Evolutionary conservation across 768 basidiomycete genomes (phyloP), one percentile per base, ranked within the genome.

Genomic region (Candolleomyces eurysporus): DNA sequence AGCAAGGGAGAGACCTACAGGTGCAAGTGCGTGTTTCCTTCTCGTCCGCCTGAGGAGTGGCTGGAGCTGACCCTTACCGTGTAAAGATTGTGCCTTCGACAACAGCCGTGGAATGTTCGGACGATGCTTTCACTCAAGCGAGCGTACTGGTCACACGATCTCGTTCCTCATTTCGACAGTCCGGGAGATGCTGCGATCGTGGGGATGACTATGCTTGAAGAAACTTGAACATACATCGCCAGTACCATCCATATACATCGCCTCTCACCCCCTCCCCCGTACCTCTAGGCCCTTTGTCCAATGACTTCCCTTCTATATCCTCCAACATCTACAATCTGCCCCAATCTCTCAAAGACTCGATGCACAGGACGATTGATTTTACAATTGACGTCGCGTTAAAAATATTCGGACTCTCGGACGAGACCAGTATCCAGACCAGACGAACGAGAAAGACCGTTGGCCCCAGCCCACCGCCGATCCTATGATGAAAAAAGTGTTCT

Each of bases 161-260:
- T 90, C 90, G 61, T 96, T 98, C 78, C 93, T 92, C 73, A 90
- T 96, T 65, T 89, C 91, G 8, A 92, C 92, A 97, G 66, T 89
- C 91, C 0, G 91, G 94, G 7, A 91, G 94, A 5, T 95, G 92
- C 66, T 99, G 97, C 70, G 95, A 98, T 73, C 98, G 96, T 67
- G 94, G 94, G 16, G 96, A 98, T 68, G 79, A 83, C 21, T 91
- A 96, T 68, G 92, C 93, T 1, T 98, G 95, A 94, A 82, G 87
- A 39, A 67, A 70, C 5, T 19, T 26, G 31, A 77, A 84, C 5
- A 81, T 91, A 14, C 72, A 78, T 13, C 95, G 94, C 71, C 86
- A 88, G 0, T 84, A 84, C 68, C 93, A 96, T 68, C 92, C 93
- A 11, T 82, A 39, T 66, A 66, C n/a, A 54, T 62, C 54, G 63